Evolutionary conservation across 805 yeast species (phyloP).

Genomic region (Candida hispaniensis): DNA sequence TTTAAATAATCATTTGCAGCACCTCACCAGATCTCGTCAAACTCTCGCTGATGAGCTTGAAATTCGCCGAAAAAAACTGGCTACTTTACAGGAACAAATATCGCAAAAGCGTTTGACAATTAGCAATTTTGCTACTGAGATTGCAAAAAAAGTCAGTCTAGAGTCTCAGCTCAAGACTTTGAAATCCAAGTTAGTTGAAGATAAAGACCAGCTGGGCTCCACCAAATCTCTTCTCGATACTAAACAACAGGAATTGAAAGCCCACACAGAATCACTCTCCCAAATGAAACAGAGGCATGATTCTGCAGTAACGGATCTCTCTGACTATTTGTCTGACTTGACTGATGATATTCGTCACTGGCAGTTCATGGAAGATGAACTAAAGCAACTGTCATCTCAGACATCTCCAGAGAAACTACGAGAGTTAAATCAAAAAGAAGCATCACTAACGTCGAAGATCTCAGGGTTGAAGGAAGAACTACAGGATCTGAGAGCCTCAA

Average conservation of each 20-base stretch:
- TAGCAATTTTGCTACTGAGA: conserved; percentile 42
- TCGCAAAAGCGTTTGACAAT: conserved; percentile 45
- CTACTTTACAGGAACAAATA: conserved; percentile 38
- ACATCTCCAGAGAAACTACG: neutral
- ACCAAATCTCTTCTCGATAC: too few species aligned
- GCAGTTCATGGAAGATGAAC: neutral
- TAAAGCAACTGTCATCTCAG: neutral
- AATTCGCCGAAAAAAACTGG: conserved; percentile 34
- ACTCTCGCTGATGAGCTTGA: conserved; percentile 37
- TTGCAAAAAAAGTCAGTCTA: conserved; percentile 33
- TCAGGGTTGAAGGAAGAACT: conserved; percentile 28
- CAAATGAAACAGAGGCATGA: too few species aligned
- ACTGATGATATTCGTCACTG: too few species aligned
- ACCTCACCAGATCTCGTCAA: conserved; percentile 30
- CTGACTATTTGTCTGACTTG: too few species aligned
- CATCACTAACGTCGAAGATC: too few species aligned
- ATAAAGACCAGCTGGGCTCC: too few species aligned
- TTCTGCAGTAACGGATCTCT: too few species aligned
- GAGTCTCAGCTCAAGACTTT: conserved; percentile 1
- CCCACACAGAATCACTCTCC: too few species aligned
- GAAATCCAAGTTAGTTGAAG: neutral
- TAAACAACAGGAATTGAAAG: too few species aligned
- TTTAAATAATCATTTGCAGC: conserved; percentile 34
- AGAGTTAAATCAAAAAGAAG: too few species aligned
- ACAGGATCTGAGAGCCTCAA: conserved; percentile 22